A percentile compares a stretch with the other conserved stretches of the same genome.
Conservation (phyloP, 176 grass and related monocot genomes). For the Pontederia crassipes region DNA sequence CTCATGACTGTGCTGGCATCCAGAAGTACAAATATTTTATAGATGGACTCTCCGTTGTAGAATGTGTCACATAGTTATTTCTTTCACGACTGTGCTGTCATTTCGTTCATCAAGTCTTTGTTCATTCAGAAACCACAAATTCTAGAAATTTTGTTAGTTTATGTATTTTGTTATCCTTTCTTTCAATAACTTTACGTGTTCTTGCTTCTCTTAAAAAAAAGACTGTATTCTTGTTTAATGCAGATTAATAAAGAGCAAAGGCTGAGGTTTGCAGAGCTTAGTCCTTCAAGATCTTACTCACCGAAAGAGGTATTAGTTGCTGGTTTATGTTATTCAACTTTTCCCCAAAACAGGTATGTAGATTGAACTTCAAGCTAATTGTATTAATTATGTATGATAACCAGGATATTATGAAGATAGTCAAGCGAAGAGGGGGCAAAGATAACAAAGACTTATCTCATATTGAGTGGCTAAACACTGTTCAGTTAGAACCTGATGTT, state of each 20-base stretch:
- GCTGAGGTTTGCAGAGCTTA: conserved; percentile 56
- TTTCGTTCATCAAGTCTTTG: too few relatives aligned
- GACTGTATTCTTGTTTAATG: not conserved
- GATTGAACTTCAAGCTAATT: not conserved
- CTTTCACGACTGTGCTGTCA: too few relatives aligned
- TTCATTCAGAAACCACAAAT: too few relatives aligned
- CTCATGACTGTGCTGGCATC: too few relatives aligned
- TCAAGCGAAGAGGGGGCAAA: conserved; percentile 84
- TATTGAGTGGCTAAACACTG: conserved; percentile 62
- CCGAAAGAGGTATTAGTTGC: conserved; percentile 45
- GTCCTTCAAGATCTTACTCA: conserved; percentile 50
- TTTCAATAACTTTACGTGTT: not conserved
- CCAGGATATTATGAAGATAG: conserved; percentile 69
- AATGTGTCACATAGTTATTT: too few relatives aligned
- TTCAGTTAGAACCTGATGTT: conserved; percentile 77
- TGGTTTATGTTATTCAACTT: not conserved
- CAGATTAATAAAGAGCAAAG: conserved; percentile 74
- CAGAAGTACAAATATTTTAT: too few relatives aligned
- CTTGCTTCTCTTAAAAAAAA: not conserved
- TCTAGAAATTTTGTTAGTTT: too few relatives aligned
- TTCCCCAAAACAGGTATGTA: not conserved
- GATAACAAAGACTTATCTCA: conserved; percentile 63
- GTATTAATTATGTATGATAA: conserved; percentile 6
- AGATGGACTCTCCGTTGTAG: too few relatives aligned
- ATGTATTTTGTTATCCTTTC: too few relatives aligned